Base-by-base conservation (phyloP, 257 asterid genomes). In the Primulina tabacum region DNA sequence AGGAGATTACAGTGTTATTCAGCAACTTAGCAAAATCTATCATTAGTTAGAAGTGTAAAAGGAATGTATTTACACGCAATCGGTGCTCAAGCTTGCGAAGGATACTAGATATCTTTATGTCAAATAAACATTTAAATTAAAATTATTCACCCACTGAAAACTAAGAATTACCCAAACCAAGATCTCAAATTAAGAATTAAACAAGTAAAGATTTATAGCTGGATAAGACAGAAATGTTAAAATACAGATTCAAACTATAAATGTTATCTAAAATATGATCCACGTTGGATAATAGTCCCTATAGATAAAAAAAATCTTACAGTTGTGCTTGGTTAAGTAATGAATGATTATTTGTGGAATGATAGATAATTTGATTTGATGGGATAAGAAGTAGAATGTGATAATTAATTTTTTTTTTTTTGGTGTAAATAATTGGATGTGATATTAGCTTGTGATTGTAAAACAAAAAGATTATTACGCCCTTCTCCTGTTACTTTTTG, bases 1-100 rank as follows among this genome's bases (percentile, higher is more conserved):
- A 73, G 72, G 43, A 26, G 17, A 57, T 73, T 21, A 38, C 47
- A 71, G 52, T 30, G 62, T 12, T 8, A 14, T 9, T 68, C 32
- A 75, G 37, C 64, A 34, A 29, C 64, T 69, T 73, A 47, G 17
- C 56, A 50, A 50, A 50, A 50, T 50, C 0, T 14, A 50, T 50
- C 20, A 16, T 50, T 50, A 43, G 4, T 43, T 40, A 47, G 17
- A 40, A 40, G 55, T 24, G 56, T 50, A 16, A 50, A 5, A 1
- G 8, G 20, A 4, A 50, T 50, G 56, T 16, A 50, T 16, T 50
- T 50, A 14, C 56, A 50, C 2, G 8, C 56, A 50, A 50, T 50
- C 18, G 3, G 7, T 14, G 26, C 55, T 47, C 18, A 14, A 47
- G 55, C n/a, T 12, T 47, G 55, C 5, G 7, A 50, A 5, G 20